Base-by-base conservation (phyloP, 2,329 filamentous ascomycete species). In the Trichophyton equinum region DNA sequence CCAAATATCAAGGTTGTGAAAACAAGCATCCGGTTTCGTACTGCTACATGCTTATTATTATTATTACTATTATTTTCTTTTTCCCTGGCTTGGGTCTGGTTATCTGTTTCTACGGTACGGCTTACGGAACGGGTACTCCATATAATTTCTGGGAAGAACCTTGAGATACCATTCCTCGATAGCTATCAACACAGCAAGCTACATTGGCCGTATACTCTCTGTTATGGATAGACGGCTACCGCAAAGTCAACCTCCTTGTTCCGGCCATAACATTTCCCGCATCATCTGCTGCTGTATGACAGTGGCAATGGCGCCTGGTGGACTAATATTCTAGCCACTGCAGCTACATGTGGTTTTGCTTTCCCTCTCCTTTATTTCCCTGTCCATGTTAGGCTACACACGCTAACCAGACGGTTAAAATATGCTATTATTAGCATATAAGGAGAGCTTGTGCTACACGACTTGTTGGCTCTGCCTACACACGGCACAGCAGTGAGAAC, bases 291-390 rank as follows among this genome's bases (percentile, higher is more conserved):
- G 46, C 13, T 51, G 46, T 27, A 51, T 51, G 11, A 27, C 20
- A 4, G 20, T 7, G 46, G 46, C 46, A n/a, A 51, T 9, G 46
- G 13, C 46, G 4, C 11, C 25, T 20, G 46, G 46, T 27, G 75
- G 74, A 1, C 71, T 77, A 5, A 6, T 7, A 7, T 7, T 27
- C 74, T 78, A 46, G 65, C 73, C 27, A 67, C 77, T 46, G 63
- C 72, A 1, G 60, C 75, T 3, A 65, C 80, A 13, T 81, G 79
- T 65, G 79, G 79, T 4, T 79, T 81, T 67, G 76, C 75, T 79
- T 81, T 67, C 76, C 75, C 61, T 79, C 76, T 78, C 77, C 25
- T 27, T 27, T 27, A 9, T 33, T 22, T 15, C 30, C 15, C 33
- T 18, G 2, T 20, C 44, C n/a, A 4, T 13, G 22, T 22, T 55